Evolutionary conservation across 1,284 basidiomycete genomes (phyloP), one percentile per base, ranked within the genome.

Genomic region (Uromyces viciae-fabae): DNA sequence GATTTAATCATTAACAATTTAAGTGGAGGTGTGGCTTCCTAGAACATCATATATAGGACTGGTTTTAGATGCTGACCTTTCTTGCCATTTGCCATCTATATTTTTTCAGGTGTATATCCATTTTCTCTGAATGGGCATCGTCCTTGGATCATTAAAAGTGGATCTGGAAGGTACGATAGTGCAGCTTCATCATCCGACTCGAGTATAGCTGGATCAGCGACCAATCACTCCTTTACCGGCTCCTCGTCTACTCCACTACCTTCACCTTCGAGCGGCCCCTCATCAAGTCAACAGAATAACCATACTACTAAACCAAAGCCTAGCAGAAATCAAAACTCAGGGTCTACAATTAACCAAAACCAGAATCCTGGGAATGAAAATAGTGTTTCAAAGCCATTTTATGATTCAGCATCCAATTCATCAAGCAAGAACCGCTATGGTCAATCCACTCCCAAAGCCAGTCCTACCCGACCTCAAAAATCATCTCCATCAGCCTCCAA

Each of bases 1-100:
- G 78, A 73, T 49, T 14, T 80, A 42, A 80, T 80, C 28, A 80
- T 80, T 46, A 66, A 80, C n/a, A 80, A 80, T 40, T 72, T 62
- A 14, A 80, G 69, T 62, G 78, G 43, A 40, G 78, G 78, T 80
- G 43, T 62, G 68, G 31, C 31, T 56, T 14, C 19, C 31, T 7
- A 60, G 33, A 28, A 5, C 17, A 3, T n/a, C n/a, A n/a, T n/a
- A n/a, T n/a, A n/a, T n/a, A n/a, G 31, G 25, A 19, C 11, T 33
- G 31, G 19, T 19, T 33, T n/a, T 62, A 62, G 17, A 62, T 33
- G 17, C 31, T 62, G 56, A 62, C 0, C 7, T 14, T 46, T 31
- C 5, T 25, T 31, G 25, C 19, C 54, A 28, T 60, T n/a, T 52
- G 43, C 8, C 9, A 33, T 19, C 69, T 58, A 22, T 17, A 72